phyloP scores from a whole-genome alignment of 495 filamentous ascomycete genomes.

The Penicillium coffeae region DNA sequence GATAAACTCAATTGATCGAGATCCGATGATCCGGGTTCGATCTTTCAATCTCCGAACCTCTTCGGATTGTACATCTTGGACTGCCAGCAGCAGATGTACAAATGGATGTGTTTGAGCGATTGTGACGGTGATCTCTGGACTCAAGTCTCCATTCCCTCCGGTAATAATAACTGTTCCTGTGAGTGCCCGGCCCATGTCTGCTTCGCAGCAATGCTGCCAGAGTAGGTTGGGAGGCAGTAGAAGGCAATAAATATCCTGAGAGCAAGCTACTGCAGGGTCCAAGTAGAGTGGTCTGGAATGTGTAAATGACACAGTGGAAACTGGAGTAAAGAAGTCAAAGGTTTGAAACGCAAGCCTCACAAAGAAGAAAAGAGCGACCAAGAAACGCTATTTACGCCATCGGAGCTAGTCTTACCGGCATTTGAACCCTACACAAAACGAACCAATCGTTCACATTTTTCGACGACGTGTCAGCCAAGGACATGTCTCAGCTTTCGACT shows the following conservation, averaged over 20 bases:
- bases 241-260: not conserved
- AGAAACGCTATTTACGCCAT: conserved; percentile 9
- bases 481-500: conserved; percentile 16
- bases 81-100: conserved; percentile 34
- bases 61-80: conserved; percentile 31
- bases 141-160: conserved; percentile 36
- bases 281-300: too few species aligned
- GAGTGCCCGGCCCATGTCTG: conserved; percentile 35
- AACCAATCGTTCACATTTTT: too few species aligned
- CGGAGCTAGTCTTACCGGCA: not conserved
- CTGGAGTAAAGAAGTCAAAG: too few species aligned
- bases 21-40: conserved; percentile 35
- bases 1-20: conserved; percentile 37
- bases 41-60: conserved; percentile 27
- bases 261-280: not conserved
- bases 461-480: conserved; percentile 13
- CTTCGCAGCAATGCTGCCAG: not conserved
- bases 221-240: not conserved
- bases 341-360: too few species aligned
- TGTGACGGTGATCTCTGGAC: conserved; percentile 38
- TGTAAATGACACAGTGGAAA: too few species aligned
- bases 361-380: not conserved
- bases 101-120: conserved; percentile 40
- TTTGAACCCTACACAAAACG: not conserved
- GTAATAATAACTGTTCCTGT: conserved; percentile 41